These are phyloP conservation scores for Ampelomyces quisqualis DNA, from an alignment of 2,329 filamentous ascomycete genomes.

Conservation along the genomic window DNA sequence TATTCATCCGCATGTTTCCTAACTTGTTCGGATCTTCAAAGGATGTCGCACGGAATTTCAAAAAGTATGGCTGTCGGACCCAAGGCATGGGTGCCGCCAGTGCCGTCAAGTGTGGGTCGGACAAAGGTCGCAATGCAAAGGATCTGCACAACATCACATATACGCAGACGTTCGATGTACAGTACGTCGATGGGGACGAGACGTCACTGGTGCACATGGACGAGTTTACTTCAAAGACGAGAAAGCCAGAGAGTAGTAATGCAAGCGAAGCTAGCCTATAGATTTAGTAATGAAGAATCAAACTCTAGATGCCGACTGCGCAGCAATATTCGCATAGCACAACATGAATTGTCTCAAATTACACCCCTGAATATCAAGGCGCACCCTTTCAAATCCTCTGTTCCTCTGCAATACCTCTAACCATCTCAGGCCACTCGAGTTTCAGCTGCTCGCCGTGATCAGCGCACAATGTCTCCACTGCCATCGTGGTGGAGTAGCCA, in stretches of 20 bases:
- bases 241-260: constrained; percentile 11
- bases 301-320: constrained; percentile 49
- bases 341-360: constrained; percentile 54
- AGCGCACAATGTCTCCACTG: constrained; percentile 20
- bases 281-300: constrained; percentile 51
- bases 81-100: constrained; percentile 28
- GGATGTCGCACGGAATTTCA: constrained; percentile 5
- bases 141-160: constrained; percentile 14
- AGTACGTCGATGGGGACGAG: constrained; percentile 14
- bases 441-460: constrained; percentile 19
- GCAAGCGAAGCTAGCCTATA: constrained; percentile 14
- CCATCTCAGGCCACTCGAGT: constrained; percentile 33
- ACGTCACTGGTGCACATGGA: constrained; percentile 12
- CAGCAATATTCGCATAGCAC: constrained; percentile 53
- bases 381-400: constrained; percentile 53
- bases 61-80: constrained; percentile 10
- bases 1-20: constrained; percentile 38
- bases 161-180: constrained; percentile 18
- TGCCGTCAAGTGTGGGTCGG: constrained; percentile 3
- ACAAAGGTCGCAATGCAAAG: constrained; percentile 3
- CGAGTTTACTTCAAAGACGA: constrained; percentile 6
- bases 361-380: constrained; percentile 52
- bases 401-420: constrained; percentile 31
- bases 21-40: constrained; percentile 32
- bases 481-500: constrained; percentile 39